phyloP scores from a whole-genome alignment of 148 eudicot species.

The Fallopia convolvulus region DNA sequence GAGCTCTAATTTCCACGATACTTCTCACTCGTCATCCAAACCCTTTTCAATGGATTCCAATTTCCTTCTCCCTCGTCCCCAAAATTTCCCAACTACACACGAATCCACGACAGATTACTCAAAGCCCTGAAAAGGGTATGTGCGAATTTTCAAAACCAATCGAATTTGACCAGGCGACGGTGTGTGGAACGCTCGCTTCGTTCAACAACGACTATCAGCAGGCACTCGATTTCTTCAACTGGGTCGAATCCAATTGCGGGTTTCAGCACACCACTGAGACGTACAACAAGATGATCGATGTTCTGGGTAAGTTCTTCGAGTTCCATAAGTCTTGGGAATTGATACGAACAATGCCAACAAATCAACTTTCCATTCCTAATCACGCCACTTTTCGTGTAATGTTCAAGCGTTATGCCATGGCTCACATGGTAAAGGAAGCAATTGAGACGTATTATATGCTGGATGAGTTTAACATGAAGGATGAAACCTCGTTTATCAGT shows the following conservation, averaged over 20 bases:
- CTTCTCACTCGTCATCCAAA: slow-evolving; percentile 1
- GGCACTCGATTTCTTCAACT: slow-evolving; percentile 74
- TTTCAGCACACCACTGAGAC: slow-evolving; percentile 71
- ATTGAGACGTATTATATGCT: slow-evolving; percentile 37
- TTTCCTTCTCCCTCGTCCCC: background rate
- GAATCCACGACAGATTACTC: background rate
- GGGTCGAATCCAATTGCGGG: slow-evolving; percentile 44
- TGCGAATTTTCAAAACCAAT: slow-evolving; percentile 16
- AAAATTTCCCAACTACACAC: background rate
- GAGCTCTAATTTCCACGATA: background rate
- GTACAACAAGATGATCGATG: slow-evolving; percentile 66
- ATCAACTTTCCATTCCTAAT: slow-evolving; percentile 37
- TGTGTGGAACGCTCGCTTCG: slow-evolving; percentile 46
- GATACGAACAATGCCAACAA: slow-evolving; percentile 41
- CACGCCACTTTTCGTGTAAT: slow-evolving; percentile 60
- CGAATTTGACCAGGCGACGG: slow-evolving; percentile 37
- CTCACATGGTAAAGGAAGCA: slow-evolving; percentile 74
- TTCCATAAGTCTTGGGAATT: slow-evolving; percentile 68
- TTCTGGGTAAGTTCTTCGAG: slow-evolving; percentile 87
- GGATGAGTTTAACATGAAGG: slow-evolving; percentile 60
- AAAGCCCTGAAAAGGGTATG: slow-evolving; percentile 2
- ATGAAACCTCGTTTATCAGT: slow-evolving; percentile 62
- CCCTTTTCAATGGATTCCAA: slow-evolving; percentile 1
- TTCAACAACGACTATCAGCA: slow-evolving; percentile 65
- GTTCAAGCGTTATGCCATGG: slow-evolving; percentile 70